Evolutionary conservation across 352 stramenopile genomes (phyloP), one percentile per base, ranked within the genome.

Genomic region (Pythium utonaiense): DNA sequence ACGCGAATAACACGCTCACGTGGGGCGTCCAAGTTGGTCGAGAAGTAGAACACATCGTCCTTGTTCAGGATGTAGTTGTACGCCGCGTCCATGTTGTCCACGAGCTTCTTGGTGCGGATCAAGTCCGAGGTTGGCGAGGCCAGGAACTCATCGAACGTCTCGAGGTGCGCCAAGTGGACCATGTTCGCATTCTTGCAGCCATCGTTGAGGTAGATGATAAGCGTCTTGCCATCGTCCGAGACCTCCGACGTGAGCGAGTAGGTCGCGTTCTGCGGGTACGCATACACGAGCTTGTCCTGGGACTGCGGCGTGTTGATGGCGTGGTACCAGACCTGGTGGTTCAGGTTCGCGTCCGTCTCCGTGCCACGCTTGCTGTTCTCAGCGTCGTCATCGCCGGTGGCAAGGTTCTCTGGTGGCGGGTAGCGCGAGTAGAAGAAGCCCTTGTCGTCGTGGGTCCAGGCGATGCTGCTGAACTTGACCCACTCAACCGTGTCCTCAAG

Each of bases 141-240:
- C 19, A 85, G 53, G 54, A 85, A 90, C 16, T 57, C 59, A 0
- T 75, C 68, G 63, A 91, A 89, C 33, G 64, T 68, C 13, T 52
- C 62, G 22, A 91, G 49, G 30, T 87, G 66, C n/a, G 80, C 80
- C 9, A 91, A 53, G 49, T 91, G 88, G 24, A 97, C 66, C 85
- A 90, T 92, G 63, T 96, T 95, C 47, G 90, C 86, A 52, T 91
- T 93, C 73, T 94, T 94, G 78, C 86, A 97, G 40, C 83, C 83
- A 50, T 96, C 86, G 57, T 82, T 76, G 21, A 95, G 70, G 50
- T 74, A 88, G 31, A 96, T 61, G 30, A 96, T 52, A 33, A 96
- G 60, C 53, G 75, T 85, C 61, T 88, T 83, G 63, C 86, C 85
- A 40, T 93, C 83, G 47, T 92, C 83, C 36, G 86, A 86, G 36